These are phyloP conservation scores for Fusarium equiseti DNA, from an alignment of 2,329 filamentous ascomycete genomes.

Conservation along the genomic window DNA sequence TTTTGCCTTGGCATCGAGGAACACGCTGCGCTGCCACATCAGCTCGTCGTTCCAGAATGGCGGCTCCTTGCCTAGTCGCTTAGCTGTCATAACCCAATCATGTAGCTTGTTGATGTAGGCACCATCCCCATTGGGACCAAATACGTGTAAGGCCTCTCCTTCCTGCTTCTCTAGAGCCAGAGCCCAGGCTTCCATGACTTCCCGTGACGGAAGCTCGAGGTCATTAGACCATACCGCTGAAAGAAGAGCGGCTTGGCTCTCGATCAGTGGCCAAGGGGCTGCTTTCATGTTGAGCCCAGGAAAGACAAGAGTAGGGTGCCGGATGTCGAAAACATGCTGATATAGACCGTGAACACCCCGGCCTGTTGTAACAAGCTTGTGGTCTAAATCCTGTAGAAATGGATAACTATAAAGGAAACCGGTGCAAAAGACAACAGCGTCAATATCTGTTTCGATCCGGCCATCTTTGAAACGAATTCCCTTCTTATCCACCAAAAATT, in stretches of 20 bases:
- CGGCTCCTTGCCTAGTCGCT: conserved; percentile 71
- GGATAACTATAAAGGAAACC: conserved; percentile 90
- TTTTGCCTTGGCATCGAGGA: conserved; percentile 75
- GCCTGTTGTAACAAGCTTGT: conserved; percentile 74
- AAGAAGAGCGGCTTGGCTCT: conserved; percentile 82
- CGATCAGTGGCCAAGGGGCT: conserved; percentile 87
- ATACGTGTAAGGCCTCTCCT: conserved; percentile 50
- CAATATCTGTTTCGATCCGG: conserved; percentile 73
- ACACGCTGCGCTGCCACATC: conserved; percentile 78
- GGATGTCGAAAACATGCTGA: conserved; percentile 81
- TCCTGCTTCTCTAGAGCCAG: conserved; percentile 67
- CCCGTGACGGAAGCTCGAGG: conserved; percentile 70
- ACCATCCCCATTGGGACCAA: conserved; percentile 63
- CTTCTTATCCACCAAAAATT: conserved; percentile 64
- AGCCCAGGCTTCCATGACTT: conserved; percentile 80
- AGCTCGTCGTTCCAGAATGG: conserved; percentile 78
- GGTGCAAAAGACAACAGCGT: conserved; percentile 86
- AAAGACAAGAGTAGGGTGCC: conserved; percentile 83
- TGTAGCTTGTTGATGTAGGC: conserved; percentile 77
- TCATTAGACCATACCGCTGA: conserved; percentile 81
- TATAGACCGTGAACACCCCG: conserved; percentile 78
- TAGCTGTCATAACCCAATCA: conserved; percentile 68
- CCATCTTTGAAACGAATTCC: conserved; percentile 77
- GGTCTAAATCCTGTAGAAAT: conserved; percentile 67
- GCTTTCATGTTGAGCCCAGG: conserved; percentile 81